Percentiles rank a stretch among this genome's conserved stretches.
These are phyloP conservation scores for Osmanthus fragrans DNA, from an alignment of 257 asterid species.

Conservation along the genomic window DNA sequence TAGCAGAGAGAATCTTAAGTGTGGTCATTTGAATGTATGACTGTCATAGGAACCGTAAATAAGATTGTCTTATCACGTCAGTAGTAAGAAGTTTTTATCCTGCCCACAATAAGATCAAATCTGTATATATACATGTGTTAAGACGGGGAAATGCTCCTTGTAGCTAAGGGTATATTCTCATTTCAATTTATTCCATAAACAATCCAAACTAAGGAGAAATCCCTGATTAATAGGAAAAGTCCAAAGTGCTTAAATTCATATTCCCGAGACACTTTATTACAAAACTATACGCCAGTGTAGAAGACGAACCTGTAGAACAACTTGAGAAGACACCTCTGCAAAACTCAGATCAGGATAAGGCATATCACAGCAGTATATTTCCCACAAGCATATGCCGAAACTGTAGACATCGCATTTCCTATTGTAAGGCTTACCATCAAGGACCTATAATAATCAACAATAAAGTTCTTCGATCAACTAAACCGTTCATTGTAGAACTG, in stretches of 20 bases:
- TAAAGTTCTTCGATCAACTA: background rate
- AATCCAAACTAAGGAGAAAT: too few species aligned
- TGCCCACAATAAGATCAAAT: too few species aligned
- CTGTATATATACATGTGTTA: too few species aligned
- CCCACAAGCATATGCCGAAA: conserved; percentile 65
- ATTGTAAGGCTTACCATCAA: conserved; percentile 64
- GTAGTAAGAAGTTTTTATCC: too few species aligned
- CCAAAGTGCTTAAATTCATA: background rate
- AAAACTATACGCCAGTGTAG: background rate
- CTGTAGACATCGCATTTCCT: conserved; percentile 63
- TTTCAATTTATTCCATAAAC: too few species aligned
- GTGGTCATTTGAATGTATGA: too few species aligned
- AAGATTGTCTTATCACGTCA: too few species aligned
- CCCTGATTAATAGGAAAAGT: background rate
- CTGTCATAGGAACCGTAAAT: too few species aligned
- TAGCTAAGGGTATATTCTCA: too few species aligned
- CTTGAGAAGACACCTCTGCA: conserved; percentile 56
- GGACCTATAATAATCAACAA: conserved; percentile 35
- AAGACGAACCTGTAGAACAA: conserved; percentile 50
- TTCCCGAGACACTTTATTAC: background rate
- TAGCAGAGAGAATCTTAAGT: too few species aligned
- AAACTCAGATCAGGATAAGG: conserved; percentile 58
- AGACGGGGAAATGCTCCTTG: too few species aligned
- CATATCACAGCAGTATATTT: conserved; percentile 57
- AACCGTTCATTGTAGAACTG: background rate